Evolutionary conservation across 2,329 filamentous ascomycete species (phyloP), one percentile per base, ranked within the genome.

Genomic region (Pyrenophora graminea): DNA sequence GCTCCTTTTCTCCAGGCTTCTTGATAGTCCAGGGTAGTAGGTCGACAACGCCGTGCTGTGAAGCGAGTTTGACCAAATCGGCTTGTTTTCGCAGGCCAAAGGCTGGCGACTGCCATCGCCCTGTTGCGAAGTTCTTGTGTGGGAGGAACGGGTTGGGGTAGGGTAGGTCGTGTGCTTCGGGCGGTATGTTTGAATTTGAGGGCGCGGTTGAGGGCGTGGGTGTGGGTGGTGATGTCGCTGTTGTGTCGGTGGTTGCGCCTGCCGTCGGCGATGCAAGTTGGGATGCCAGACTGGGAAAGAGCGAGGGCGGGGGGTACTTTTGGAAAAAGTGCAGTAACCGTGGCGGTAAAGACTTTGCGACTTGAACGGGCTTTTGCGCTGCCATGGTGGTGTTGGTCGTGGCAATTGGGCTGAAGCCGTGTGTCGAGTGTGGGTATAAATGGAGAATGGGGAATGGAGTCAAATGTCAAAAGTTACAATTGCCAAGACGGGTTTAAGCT

Each of bases 51-150:
- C 89, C 89, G 74, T 92, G 82, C 66, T 88, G 80, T 51, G 83
- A 79, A 4, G 94, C 91, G 66, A 97, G 75, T 77, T 96, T 95
- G 64, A 94, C 89, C 19, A 99, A 82, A 64, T 96, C 90, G 19
- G 92, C 92, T 79, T 99, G 94, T 55, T 90, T 84, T 48, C 94
- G 85, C 62, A 96, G 80, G 4, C 91, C 95, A 77, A 87, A 92
- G 49, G 86, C 82, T 0, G 94, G 90, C 58, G 91, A 84, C 61
- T 91, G 87, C 90, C 91, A 96, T 72, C 83, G 85, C 18, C 89
- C 89, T 0, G 91, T 96, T 36, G 80, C 77, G 32, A 88, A 85
- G 77, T 96, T 88, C 75, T 89, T 91, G 66, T 84, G 85, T 32
- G 89, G 84, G 55, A 85, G 80, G 79, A 99, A 99, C 0, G 93